Base-by-base conservation (phyloP, 345 rosid species). In the Dipteronia sinensis region DNA sequence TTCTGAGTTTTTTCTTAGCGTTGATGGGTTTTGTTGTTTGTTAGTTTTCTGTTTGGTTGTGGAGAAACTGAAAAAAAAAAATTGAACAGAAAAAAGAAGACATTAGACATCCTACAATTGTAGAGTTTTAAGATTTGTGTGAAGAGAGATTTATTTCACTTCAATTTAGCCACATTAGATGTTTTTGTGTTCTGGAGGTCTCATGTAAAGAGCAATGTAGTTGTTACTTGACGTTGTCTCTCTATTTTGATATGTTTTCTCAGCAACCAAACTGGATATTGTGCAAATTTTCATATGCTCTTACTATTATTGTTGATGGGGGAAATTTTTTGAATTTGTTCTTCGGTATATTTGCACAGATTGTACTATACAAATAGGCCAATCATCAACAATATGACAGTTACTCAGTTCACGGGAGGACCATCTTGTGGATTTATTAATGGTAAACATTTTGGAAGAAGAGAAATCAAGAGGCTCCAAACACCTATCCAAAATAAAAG, bases 351-450 rank as follows among this genome's bases (percentile, higher is more conserved):
- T 16, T 65, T 56, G 11, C 56, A 58, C 13, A 47, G 40, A 53
- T 68, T 40, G 1, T 51, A 27, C 2, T 38, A 58, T 46, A 58
- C 34, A 62, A 59, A 17, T 46, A 53, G 68, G 70, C 58, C 47
- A 40, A 61, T 71, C 47, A 59, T 59, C 49, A 31, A 72, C 67
- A 76, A 42, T 46, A 76, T 79, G 83, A 11, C 58, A 6, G 76
- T 69, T 25, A 34, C 63, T 55, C 80, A 56, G 67, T 38, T 83
- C 56, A 42, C 25, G 16, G 59, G 83, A 63, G 68, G 68, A 44
- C 69, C n/a, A 16, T 73, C 68, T 23, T 73, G 29, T 47, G 73
- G 83, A 22, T 42, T 73, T 25, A 1, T 73, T 38, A 6, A 29
- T 7, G 72, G 72, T 46, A 65, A 53, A 15, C 59, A 42, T 63